A percentile compares a stretch with the other conserved stretches of the same genome.
These are phyloP conservation scores for Trichocladium antarcticum DNA, from an alignment of 495 filamentous ascomycete species.

Conservation along the genomic window DNA sequence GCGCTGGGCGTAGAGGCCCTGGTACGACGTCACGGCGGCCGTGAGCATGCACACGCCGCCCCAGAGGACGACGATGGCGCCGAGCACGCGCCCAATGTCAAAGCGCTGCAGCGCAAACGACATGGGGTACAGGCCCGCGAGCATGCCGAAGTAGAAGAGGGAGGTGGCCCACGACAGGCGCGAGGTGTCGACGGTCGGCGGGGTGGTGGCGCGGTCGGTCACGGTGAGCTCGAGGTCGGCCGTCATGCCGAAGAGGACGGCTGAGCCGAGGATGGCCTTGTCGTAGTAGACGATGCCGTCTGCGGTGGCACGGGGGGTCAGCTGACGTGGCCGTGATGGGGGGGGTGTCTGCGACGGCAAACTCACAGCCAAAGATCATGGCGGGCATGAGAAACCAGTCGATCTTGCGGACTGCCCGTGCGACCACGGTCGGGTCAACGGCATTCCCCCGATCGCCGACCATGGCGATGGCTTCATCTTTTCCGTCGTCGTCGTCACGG, in stretches of 20 bases:
- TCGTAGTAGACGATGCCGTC: slow-evolving; percentile 70
- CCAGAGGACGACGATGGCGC: slow-evolving; percentile 55
- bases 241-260: slow-evolving; percentile 65
- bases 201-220: slow-evolving; percentile 36
- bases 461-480: slow-evolving; percentile 30
- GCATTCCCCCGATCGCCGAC: slow-evolving; percentile 28
- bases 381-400: slow-evolving; percentile 59
- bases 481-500: no score
- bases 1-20: slow-evolving; percentile 48
- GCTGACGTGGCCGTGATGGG: not conserved
- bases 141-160: slow-evolving; percentile 71
- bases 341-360: not conserved
- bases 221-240: slow-evolving; percentile 49
- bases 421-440: slow-evolving; percentile 42
- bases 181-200: slow-evolving; percentile 47
- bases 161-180: slow-evolving; percentile 65
- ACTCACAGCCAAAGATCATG: slow-evolving; percentile 51
- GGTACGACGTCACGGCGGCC: slow-evolving; percentile 51
- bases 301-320: slow-evolving; percentile 5
- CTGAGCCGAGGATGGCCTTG: slow-evolving; percentile 65
- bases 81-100: slow-evolving; percentile 49
- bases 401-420: slow-evolving; percentile 56
- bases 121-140: slow-evolving; percentile 62
- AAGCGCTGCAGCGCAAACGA: slow-evolving; percentile 58
- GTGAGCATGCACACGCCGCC: slow-evolving; percentile 56